Evolutionary conservation across 768 basidiomycete species (phyloP).

Genomic region (Chiua virens): DNA sequence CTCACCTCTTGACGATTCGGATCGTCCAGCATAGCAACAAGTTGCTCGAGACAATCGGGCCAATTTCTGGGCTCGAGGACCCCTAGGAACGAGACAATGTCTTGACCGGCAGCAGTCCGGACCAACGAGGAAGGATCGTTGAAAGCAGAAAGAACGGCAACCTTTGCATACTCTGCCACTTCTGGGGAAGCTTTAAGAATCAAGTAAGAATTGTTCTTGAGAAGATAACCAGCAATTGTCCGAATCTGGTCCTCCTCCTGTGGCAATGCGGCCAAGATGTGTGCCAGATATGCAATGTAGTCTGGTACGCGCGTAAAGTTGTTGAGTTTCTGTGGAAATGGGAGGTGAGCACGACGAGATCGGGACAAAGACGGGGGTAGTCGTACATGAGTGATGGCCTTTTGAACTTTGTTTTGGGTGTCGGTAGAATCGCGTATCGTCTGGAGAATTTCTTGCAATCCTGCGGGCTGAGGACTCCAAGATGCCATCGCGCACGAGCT

Average conservation of each 20-base stretch:
- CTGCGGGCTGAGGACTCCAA: conserved; percentile 85
- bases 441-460: conserved; percentile 87
- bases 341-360: conserved; percentile 20
- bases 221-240: conserved; percentile 92
- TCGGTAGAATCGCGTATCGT: conserved; percentile 92
- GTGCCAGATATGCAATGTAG: conserved; percentile 94
- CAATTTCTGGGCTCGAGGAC: conserved; percentile 89
- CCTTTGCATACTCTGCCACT: conserved; percentile 73
- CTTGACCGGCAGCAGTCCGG: conserved; percentile 91
- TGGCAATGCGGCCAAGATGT: conserved; percentile 80
- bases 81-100: conserved; percentile 86
- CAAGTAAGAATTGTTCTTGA: conserved; percentile 92
- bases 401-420: conserved; percentile 70
- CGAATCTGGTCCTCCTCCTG: conserved; percentile 91
- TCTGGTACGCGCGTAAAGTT: conserved; percentile 85
- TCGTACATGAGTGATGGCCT: conserved; percentile 77
- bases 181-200: conserved; percentile 67
- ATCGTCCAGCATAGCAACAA: conserved; percentile 83
- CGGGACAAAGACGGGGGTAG: conserved; percentile 16
- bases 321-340: conserved; percentile 70
- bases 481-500: conserved; percentile 50
- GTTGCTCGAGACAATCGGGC: conserved; percentile 89
- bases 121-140: conserved; percentile 81
- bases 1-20: conserved; percentile 83
- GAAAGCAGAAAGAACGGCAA: conserved; percentile 78